These are phyloP conservation scores for Phytophthora boehmeriae DNA, from an alignment of 352 stramenopile genomes.

Conservation along the genomic window DNA sequence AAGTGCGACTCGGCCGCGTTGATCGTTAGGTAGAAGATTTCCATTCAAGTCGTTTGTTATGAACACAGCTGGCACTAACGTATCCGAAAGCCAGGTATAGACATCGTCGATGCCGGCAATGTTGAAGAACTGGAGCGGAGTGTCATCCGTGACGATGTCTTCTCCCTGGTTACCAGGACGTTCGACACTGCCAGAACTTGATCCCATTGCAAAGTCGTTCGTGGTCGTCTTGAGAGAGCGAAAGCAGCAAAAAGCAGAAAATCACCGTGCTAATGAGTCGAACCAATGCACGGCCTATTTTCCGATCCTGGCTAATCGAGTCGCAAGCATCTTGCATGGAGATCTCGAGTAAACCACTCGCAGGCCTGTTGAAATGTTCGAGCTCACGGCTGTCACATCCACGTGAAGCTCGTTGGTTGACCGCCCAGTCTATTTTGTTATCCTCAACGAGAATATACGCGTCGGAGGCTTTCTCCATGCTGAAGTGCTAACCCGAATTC, in stretches of 20 bases:
- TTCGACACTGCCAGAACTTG: slow-evolving; percentile 27
- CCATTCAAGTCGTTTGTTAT: slow-evolving; percentile 47
- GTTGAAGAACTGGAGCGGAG: slow-evolving; percentile 46
- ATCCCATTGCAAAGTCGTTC: slow-evolving; percentile 5
- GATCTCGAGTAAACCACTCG: neutral
- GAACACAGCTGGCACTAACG: slow-evolving; percentile 42
- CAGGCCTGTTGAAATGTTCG: neutral
- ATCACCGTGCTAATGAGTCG: neutral
- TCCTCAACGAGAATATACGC: neutral
- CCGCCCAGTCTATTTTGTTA: neutral
- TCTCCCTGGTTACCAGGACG: slow-evolving; percentile 34
- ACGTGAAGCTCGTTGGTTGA: neutral
- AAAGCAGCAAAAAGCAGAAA: neutral
- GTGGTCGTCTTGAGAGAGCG: neutral
- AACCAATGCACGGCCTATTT: slow-evolving; percentile 1
- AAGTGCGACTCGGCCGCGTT: slow-evolving; percentile 24
- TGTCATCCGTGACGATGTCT: slow-evolving; percentile 39
- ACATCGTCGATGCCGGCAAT: slow-evolving; percentile 34
- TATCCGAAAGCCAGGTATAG: slow-evolving; percentile 45
- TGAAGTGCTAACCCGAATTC: neutral
- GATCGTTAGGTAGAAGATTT: slow-evolving; percentile 25
- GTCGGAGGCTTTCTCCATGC: neutral
- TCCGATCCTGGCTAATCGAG: neutral
- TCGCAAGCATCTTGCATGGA: slow-evolving; percentile 3
- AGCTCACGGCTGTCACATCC: neutral